Evolutionary conservation across 805 yeast genomes (phyloP), one percentile per base, ranked within the genome.

Genomic region (Kluyveromyces siamensis): DNA sequence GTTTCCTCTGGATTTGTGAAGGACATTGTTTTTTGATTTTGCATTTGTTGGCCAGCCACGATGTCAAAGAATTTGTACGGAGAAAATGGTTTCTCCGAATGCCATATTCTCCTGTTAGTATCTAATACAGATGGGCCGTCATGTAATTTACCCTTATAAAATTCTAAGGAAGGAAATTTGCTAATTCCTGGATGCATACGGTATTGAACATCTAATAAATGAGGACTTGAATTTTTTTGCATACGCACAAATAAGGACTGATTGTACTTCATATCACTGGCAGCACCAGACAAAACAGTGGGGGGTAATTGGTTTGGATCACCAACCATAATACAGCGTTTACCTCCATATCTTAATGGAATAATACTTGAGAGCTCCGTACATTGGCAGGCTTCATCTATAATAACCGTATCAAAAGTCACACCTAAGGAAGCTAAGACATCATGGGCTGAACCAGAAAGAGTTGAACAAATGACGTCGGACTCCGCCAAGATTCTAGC

Each of bases 241-340:
- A 91, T 90, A 53, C 99, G 76, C 40, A 91, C 98, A 66, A 93
- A 93, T 60, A 93, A 72, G 61, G 95, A 85, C 65, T 91, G 96
- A 54, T 91, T 96, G 61, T 93, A 93, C 40, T 80, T 79, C 56
- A 73, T 77, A 5, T 78, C 72, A 1, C 95, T 83, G 1, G 99
- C 98, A 13, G 80, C 83, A 56, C 85, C 89, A 0, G 97, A 91
- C 17, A 93, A 68, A 10, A 91, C 98, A 0, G 99, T 91, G 0
- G 99, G 99, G 0, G 99, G 99, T 53, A 93, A 74, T 69, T 93
- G 99, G 63, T 93, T 90, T 2, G 98, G 98, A 70, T 93, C 99
- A 64, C 99, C 99, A 42, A 93, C 99, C 95, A 93, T 85, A 44
- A 93, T 84, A 69, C 98, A 91, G 48, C 81, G 80, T 51, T 76